Evolutionary conservation across 352 stramenopile genomes (phyloP), one percentile per base, ranked within the genome.

Genomic region (Ophiocytium majus): DNA sequence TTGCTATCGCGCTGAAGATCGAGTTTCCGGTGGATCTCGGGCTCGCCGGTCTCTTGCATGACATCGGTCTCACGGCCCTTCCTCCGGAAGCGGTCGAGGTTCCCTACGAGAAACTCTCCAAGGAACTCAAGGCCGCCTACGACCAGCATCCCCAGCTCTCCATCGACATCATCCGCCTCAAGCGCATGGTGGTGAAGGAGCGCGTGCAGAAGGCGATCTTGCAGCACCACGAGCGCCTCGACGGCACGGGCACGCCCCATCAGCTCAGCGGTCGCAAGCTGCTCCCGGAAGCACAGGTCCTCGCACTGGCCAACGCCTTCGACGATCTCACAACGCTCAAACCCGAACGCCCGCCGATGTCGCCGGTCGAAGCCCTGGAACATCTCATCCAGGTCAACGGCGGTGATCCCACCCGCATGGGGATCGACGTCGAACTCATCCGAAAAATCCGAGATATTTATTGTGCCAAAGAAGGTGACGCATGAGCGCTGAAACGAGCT

Each of bases 1-100:
- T 71, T 71, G 57, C 19, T 71, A 71, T 71, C 28, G 57, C 19
- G 28, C 57, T 71, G 23, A 71, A 71, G 23, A 71, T 71, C 28
- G 57, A 71, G 28, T n/a, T n/a, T n/a, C n/a, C n/a, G n/a, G n/a
- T n/a, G n/a, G 57, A 23, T 71, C 57, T 71, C 57, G 23, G 19
- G 23, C 19, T 71, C 57, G 57, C 57, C 19, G 57, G 19, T 71
- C 57, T 71, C 28, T 28, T 71, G 23, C 57, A 71, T 71, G 57
- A 71, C 23, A 71, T 71, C 28, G 57, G 57, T 71, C 57, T 23
- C 57, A 23, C 57, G 19, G 19, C 23, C 23, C 57, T 71, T 28
- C 57, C 57, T 23, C 23, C 23, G 28, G 23, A 71, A 23, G 23
- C 28, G 57, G 28, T 71, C 57, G 57, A 71, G 23, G 28, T 28